Percentiles rank a stretch among this genome's conserved stretches.
These are phyloP conservation scores for Globisporangium carolinianum DNA, from an alignment of 352 stramenopile genomes.

Conservation along the genomic window DNA sequence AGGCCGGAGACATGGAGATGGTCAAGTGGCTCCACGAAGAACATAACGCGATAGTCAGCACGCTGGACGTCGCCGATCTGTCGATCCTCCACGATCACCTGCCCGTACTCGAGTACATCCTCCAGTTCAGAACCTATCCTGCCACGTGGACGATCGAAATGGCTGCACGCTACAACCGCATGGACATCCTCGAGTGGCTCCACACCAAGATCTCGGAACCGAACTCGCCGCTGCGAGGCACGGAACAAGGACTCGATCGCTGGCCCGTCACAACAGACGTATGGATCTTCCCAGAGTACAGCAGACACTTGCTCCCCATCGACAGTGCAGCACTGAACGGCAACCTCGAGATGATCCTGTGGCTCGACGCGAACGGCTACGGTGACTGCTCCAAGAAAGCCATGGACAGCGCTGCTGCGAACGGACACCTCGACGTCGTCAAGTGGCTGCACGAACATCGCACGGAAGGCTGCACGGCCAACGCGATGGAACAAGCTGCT, in stretches of 20 bases:
- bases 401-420: background rate
- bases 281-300: background rate
- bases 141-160: background rate
- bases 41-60: background rate
- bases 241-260: background rate
- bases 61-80: too few relatives aligned
- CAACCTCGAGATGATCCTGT: background rate
- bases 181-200: background rate
- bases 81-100: background rate
- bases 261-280: too few relatives aligned
- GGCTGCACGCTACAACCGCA: background rate
- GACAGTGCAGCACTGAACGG: background rate
- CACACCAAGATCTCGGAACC: background rate
- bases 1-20: background rate
- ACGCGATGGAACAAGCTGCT: slow-evolving; percentile 9
- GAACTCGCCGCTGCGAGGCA: background rate
- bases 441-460: slow-evolving; percentile 12
- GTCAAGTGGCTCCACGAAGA: background rate
- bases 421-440: background rate
- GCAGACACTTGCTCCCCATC: background rate
- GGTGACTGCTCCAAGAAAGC: too few relatives aligned
- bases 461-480: slow-evolving; percentile 7
- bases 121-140: too few relatives aligned
- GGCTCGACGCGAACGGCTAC: background rate
- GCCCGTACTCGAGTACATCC: background rate